Conservation (phyloP, 192 early-diverging fungal species). For the Umbelopsis sp. region DNA sequence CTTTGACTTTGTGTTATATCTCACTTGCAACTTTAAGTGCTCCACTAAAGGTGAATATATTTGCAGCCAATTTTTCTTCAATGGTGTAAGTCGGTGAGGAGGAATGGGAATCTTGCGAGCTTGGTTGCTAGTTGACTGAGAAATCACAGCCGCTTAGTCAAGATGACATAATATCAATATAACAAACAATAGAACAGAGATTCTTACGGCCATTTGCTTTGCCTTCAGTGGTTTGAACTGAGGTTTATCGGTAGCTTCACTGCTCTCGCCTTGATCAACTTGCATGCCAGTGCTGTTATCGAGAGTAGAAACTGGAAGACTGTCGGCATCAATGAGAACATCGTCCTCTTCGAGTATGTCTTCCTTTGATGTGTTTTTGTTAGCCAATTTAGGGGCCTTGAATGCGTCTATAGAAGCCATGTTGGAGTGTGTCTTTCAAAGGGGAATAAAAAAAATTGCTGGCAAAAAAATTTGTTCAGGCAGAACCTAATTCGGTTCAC, state of each 20-base stretch:
- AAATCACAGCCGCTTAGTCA: too few species aligned
- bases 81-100: slow-evolving; percentile 88
- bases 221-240: slow-evolving; percentile 63
- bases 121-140: slow-evolving; percentile 46
- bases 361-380: slow-evolving; percentile 34
- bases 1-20: slow-evolving; percentile 91
- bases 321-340: slow-evolving; percentile 66
- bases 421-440: not conserved
- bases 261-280: slow-evolving; percentile 47
- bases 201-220: slow-evolving; percentile 42
- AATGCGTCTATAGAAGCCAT: slow-evolving; percentile 37
- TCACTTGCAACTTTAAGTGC: slow-evolving; percentile 93
- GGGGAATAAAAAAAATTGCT: slow-evolving; percentile 26
- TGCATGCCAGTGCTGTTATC: slow-evolving; percentile 28
- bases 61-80: slow-evolving; percentile 93
- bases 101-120: slow-evolving; percentile 90
- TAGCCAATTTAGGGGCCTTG: slow-evolving; percentile 39
- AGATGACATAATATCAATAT: too few species aligned
- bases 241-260: slow-evolving; percentile 56
- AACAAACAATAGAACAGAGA: not conserved
- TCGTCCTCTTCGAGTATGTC: slow-evolving; percentile 54
- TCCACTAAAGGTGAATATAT: slow-evolving; percentile 97
- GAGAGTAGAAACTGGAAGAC: slow-evolving; percentile 47
- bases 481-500: not conserved
- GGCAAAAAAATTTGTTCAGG: slow-evolving; percentile 13